Conservation (phyloP, 805 yeast species). For the Tetrapisispora phaffii region DNA sequence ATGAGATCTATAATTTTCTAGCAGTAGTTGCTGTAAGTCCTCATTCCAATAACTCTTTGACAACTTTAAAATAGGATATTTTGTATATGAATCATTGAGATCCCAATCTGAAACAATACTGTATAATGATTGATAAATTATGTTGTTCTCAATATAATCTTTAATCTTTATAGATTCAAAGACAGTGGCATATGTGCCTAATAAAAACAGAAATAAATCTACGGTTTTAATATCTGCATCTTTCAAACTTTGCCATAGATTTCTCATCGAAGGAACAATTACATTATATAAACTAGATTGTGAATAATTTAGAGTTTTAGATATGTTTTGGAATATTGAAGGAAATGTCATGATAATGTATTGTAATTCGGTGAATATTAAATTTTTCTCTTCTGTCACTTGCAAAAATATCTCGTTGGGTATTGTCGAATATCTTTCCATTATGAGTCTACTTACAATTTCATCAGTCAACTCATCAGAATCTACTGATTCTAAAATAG, state of each 20-base stretch:
- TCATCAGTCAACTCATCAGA: neutral
- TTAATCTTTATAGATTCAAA: neutral
- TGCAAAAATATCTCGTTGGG: neutral
- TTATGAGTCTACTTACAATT: neutral
- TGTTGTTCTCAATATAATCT: neutral
- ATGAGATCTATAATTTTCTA: neutral
- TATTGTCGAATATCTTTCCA: neutral
- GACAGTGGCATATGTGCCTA: neutral
- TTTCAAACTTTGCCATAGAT: slow-evolving; percentile 13
- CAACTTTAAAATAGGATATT: neutral
- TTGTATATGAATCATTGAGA: neutral
- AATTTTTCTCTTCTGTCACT: neutral
- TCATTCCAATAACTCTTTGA: neutral
- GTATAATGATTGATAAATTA: neutral
- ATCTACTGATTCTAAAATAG: neutral
- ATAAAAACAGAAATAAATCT: neutral
- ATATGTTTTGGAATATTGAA: slow-evolving; percentile 13
- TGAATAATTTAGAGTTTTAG: slow-evolving; percentile 13
- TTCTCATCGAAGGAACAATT: slow-evolving; percentile 5
- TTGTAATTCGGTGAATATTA: neutral
- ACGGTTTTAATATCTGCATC: slow-evolving; percentile 15
- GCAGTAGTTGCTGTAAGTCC: neutral
- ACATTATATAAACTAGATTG: slow-evolving; percentile 17
- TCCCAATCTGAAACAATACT: neutral
- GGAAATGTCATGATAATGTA: neutral